These are phyloP conservation scores for Capronia epimyces DNA, from an alignment of 2,329 filamentous ascomycete genomes.

Conservation along the genomic window DNA sequence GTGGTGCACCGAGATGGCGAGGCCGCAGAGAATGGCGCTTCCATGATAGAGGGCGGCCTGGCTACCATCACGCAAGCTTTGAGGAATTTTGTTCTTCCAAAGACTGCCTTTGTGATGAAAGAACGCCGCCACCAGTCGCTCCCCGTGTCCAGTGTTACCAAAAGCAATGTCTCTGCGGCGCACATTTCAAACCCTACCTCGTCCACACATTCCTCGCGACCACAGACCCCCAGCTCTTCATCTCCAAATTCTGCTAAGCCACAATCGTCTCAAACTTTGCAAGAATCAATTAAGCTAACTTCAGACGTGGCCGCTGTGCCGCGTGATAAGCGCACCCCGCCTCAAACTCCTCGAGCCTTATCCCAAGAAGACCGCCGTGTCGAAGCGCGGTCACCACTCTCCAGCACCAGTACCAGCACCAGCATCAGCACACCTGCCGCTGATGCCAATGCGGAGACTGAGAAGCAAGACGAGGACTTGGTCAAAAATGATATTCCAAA, in stretches of 20 bases:
- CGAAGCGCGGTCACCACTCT: constrained; percentile 25
- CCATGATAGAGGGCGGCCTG: constrained; percentile 37
- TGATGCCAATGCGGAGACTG: constrained; percentile 25
- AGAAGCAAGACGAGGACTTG: constrained; percentile 2
- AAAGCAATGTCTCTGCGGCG: constrained; percentile 59
- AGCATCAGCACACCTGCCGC: constrained; percentile 20
- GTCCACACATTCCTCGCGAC: constrained; percentile 46
- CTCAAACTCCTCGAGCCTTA: constrained; percentile 82
- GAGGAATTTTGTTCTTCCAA: constrained; percentile 42
- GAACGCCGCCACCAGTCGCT: constrained; percentile 44
- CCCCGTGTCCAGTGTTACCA: constrained; percentile 61
- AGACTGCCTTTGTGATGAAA: constrained; percentile 34
- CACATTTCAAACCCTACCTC: constrained; percentile 65
- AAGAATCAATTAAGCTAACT: constrained; percentile 67
- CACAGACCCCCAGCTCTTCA: constrained; percentile 49
- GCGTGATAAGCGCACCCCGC: constrained; percentile 78
- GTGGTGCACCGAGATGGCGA: constrained; percentile 42
- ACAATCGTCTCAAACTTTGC: constrained; percentile 40
- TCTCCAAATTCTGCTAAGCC: constrained; percentile 40
- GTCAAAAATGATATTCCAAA: constrained; percentile 53
- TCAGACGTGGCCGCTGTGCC: constrained; percentile 58
- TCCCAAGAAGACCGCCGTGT: constrained; percentile 55
- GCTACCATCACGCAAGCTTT: constrained; percentile 42
- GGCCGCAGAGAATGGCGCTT: constrained; percentile 37
- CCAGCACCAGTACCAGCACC: constrained; percentile 17